Percentiles rank a stretch among this genome's conserved stretches.
phyloP scores from a whole-genome alignment of 225 moss, liverwort and hornwort genomes.

The Marchantia paleacea region DNA sequence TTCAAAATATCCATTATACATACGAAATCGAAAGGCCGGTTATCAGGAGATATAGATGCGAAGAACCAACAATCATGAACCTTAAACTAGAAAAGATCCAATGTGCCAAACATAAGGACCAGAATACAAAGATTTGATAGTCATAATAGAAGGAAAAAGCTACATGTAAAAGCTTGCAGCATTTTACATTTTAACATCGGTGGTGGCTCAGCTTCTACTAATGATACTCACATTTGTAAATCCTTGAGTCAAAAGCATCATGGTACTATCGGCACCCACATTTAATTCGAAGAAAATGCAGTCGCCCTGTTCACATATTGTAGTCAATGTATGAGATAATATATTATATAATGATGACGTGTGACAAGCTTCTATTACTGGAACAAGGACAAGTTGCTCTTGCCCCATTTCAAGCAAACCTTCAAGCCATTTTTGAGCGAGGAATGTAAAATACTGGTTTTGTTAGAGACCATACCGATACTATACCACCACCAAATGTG shows the following conservation, averaged over 20 bases:
- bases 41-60: no score
- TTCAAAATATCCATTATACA: no score
- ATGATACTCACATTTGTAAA: slow-evolving; percentile 58
- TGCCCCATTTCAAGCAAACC: background rate
- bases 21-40: no score
- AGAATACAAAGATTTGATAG: background rate
- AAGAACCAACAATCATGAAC: background rate
- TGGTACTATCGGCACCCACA: slow-evolving; percentile 45
- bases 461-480: slow-evolving; percentile 49
- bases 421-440: background rate
- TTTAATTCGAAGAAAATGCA: slow-evolving; percentile 60
- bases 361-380: background rate
- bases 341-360: background rate
- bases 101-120: background rate
- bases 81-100: background rate
- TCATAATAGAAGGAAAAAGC: background rate
- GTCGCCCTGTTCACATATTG: slow-evolving; percentile 45
- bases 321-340: background rate
- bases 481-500: slow-evolving; percentile 89
- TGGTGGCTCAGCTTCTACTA: background rate
- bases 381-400: background rate
- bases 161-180: background rate
- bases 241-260: slow-evolving; percentile 76
- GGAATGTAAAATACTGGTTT: background rate
- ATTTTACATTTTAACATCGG: background rate